Evolutionary conservation across 2,329 filamentous ascomycete species (phyloP), one percentile per base, ranked within the genome.

Genomic region (Fusarium succisae): DNA sequence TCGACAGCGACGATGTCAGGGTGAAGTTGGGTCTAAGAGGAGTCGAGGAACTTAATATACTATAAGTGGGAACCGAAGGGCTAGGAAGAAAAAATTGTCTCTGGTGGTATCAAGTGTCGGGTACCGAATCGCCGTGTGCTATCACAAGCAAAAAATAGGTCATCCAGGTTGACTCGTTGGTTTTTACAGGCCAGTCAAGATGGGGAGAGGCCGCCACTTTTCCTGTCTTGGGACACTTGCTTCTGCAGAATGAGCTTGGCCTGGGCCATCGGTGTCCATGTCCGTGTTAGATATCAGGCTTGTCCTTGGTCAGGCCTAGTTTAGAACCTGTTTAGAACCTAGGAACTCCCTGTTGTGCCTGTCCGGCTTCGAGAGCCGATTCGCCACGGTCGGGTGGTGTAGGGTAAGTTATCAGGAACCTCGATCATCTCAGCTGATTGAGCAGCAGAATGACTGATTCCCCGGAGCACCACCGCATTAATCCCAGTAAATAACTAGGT

Each of bases 131-230:
- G 47, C 63, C 44, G 61, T 48, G 69, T 57, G 43, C 59, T 63
- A 66, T 77, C 71, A 78, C 75, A 78, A 70, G 76, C 69, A 75
- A 70, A 67, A 73, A 75, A 75, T 57, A 70, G 57, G 53, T 39
- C 51, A 67, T 41, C 50, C 41, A 28, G 41, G 24, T 62, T 66
- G 60, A 57, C 53, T 66, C 63, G 59, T 58, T 66, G 56, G 56
- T 32, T 55, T 35, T 66, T 51, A 48, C 55, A 53, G 66, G 65
- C 41, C 47, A 59, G 59, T 37, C 38, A 39, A 61, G 54, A 41
- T 37, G 54, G 41, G 38, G 55, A 47, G 57, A 69, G 58, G 59
- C 69, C 69, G 72, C 72, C 72, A 70, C 72, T 70, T 67, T 55
- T 66, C 60, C 62, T 61, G 57, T 58, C 45, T 55, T 62, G 51